phyloP scores from a whole-genome alignment of 345 rosid species.

The Eucalyptus globulus region DNA sequence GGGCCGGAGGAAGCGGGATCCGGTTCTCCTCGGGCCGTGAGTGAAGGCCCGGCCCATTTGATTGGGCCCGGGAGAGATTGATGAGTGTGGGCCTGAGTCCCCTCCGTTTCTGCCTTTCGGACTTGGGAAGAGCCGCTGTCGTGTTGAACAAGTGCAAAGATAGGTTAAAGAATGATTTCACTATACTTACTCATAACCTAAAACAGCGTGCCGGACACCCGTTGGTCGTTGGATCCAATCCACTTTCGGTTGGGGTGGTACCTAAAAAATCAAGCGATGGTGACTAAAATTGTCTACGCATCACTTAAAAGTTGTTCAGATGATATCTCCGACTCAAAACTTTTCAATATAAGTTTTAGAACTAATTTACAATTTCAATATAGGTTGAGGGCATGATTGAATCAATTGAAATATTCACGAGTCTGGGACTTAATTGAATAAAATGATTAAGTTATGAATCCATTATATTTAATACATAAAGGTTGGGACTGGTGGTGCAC shows the following conservation, averaged over 20 bases:
- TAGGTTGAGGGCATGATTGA: background rate
- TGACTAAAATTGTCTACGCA: accelerated
- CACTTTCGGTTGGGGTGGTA: background rate
- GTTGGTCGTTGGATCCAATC: background rate
- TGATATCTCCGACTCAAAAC: background rate
- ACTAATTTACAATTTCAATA: background rate
- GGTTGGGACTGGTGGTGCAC: background rate
- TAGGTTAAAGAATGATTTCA: background rate
- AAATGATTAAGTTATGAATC: background rate
- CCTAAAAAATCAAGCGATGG: background rate
- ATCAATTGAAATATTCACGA: too few species aligned
- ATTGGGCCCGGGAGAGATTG: background rate
- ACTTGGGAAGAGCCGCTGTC: background rate
- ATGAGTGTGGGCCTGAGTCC: background rate
- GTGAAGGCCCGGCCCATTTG: background rate
- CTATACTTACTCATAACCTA: background rate
- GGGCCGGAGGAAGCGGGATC: background rate
- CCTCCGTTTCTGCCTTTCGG: background rate
- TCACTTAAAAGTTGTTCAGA: background rate
- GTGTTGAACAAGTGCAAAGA: background rate
- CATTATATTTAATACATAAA: background rate
- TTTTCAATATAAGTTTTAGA: background rate
- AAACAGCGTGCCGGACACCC: background rate
- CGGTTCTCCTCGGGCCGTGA: background rate
- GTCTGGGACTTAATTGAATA: background rate